Conservation (phyloP, 2,329 filamentous ascomycete genomes). For the Pseudogymnoascus sp. region DNA sequence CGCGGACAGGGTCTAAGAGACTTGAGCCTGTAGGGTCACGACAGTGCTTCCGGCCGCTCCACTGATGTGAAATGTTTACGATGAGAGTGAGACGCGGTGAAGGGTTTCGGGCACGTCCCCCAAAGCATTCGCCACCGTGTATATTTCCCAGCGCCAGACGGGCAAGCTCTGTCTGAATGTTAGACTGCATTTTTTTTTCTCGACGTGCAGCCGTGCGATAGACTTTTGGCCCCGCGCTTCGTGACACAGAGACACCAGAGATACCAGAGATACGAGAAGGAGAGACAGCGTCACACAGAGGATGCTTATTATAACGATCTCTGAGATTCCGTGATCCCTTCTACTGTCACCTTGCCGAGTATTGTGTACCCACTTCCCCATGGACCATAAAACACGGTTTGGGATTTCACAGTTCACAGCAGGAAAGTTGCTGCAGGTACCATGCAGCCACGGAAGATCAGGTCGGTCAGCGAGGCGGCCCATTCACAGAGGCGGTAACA, state of each 20-base stretch:
- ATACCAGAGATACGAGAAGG: not conserved
- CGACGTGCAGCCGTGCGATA: not conserved
- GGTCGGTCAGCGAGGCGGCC: slow-evolving; percentile 1
- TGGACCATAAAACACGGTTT: slow-evolving; percentile 5
- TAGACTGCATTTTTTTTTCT: not conserved
- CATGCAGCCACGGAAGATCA: slow-evolving; percentile 5
- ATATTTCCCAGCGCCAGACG: not conserved
- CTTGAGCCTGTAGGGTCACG: slow-evolving; percentile 1
- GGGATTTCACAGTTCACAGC: not conserved
- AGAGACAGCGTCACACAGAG: not conserved
- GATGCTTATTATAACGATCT: slow-evolving; percentile 6
- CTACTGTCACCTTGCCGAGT: not conserved
- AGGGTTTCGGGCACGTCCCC: not conserved
- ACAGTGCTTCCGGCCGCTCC: not conserved
- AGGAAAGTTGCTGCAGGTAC: slow-evolving; percentile 5
- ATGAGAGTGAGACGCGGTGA: slow-evolving; percentile 3
- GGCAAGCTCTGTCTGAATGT: not conserved
- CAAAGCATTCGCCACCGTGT: not conserved
- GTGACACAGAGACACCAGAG: not conserved
- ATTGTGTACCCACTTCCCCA: slow-evolving; percentile 4
- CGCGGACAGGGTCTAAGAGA: slow-evolving; percentile 3
- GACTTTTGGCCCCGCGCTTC: not conserved
- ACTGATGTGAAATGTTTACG: slow-evolving; percentile 4
- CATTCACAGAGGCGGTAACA: slow-evolving; percentile 5
- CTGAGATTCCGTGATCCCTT: not conserved